phyloP scores from a whole-genome alignment of 2,329 filamentous ascomycete species.

The Penicillium griseofulvum region DNA sequence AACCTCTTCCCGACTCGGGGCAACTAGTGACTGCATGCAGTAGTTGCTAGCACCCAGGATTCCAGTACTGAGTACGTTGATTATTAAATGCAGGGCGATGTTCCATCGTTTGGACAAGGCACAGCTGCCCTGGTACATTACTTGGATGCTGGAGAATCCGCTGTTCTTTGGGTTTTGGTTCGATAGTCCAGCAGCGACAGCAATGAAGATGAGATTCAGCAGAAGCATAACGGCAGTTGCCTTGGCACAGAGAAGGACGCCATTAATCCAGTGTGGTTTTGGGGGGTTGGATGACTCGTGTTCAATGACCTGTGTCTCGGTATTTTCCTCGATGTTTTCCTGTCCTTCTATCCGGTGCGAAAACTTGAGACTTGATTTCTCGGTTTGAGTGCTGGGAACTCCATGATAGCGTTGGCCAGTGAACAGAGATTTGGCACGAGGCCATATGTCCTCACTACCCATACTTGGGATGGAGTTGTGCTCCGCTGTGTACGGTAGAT shows the following conservation, averaged over 20 bases:
- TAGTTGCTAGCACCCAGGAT: constrained; percentile 52
- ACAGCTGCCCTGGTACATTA: neutral
- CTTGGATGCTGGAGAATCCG: neutral
- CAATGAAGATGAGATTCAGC: neutral
- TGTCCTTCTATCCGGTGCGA: neutral
- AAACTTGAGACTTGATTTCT: neutral
- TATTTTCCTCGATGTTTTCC: neutral
- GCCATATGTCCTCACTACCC: neutral
- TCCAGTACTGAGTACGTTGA: constrained; percentile 50
- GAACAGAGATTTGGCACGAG: neutral
- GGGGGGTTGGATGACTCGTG: neutral
- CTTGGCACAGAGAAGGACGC: neutral
- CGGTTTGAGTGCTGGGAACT: neutral
- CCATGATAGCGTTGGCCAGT: neutral
- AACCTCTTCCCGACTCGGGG: constrained; percentile 45
- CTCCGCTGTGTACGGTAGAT: neutral
- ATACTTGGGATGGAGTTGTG: neutral
- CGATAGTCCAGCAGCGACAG: neutral
- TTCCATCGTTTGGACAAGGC: constrained; percentile 4
- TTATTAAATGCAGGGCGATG: constrained; percentile 43
- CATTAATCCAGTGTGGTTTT: neutral
- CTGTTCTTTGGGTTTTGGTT: neutral
- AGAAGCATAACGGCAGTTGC: neutral
- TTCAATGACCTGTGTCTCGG: neutral
- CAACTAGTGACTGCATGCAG: constrained; percentile 52